These are phyloP conservation scores for Rosa chinensis DNA, from an alignment of 306 rosid species.

Conservation along the genomic window DNA sequence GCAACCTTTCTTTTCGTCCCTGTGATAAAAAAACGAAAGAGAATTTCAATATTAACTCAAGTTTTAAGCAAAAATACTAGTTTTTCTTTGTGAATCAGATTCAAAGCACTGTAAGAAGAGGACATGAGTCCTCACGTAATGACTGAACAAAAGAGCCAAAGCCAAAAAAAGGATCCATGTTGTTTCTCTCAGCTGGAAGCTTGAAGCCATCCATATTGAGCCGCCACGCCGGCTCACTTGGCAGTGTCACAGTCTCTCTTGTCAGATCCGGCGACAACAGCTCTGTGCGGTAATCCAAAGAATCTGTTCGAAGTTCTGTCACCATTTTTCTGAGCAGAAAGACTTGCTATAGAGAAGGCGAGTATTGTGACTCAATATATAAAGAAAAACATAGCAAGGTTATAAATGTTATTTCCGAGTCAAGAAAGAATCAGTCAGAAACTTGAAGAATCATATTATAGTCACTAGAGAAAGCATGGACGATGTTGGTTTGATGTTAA, in stretches of 20 bases:
- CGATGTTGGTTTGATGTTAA: slow-evolving; percentile 26
- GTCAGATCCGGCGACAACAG: slow-evolving; percentile 63
- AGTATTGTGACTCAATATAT: slow-evolving; percentile 2
- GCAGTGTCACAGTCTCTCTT: slow-evolving; percentile 29
- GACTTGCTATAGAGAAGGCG: not conserved
- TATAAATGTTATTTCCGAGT: not conserved
- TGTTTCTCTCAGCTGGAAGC: slow-evolving; percentile 45
- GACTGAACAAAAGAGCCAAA: slow-evolving; percentile 41
- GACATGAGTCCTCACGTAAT: slow-evolving; percentile 37
- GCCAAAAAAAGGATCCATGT: slow-evolving; percentile 49
- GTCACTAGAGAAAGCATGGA: slow-evolving; percentile 36
- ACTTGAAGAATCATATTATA: not conserved
- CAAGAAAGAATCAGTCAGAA: not conserved
- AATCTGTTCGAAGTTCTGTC: slow-evolving; percentile 46
- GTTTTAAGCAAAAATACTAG: not conserved
- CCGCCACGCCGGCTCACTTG: slow-evolving; percentile 74
- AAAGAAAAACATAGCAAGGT: not conserved
- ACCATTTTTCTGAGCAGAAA: slow-evolving; percentile 28
- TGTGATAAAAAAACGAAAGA: slow-evolving; percentile 2
- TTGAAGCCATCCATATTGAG: slow-evolving; percentile 63
- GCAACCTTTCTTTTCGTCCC: slow-evolving; percentile 64
- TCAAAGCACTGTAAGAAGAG: not conserved
- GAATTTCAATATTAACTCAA: not conserved
- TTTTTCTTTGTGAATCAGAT: not conserved
- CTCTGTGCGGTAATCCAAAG: slow-evolving; percentile 59